Base-by-base conservation (phyloP, 345 rosid genomes). In the Mangifera indica region DNA sequence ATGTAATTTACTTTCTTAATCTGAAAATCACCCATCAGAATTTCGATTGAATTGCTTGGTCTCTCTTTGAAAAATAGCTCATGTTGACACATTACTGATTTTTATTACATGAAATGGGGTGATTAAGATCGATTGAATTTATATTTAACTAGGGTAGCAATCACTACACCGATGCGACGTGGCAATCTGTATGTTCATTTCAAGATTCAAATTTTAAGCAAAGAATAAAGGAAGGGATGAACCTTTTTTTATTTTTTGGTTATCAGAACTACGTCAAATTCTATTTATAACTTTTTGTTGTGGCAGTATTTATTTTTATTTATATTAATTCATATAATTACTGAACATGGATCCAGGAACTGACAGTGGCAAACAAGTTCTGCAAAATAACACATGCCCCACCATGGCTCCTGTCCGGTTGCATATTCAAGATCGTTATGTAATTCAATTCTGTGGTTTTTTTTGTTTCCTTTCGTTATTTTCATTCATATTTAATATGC, bases 381-480 rank as follows among this genome's bases (percentile, higher is more conserved):
- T 13, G 72, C 53, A 51, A 55, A 70, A 72, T 69, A 72, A 77
- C 60, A 59, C 63, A 8, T 67, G 72, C 54, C 70, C 5, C 61
- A 72, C 72, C 63, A 83, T 87, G 89, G 65, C 78, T 56, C 37
- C 82, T 10, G 92, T 87, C 51, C 77, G 81, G 17, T 72, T 90
- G 80, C 80, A 84, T 81, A 76, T 87, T 68, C 81, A 75, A 55
- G 92, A 87, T 66, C 83, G 66, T 60, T 80, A 86, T 85, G 92
- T 90, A 85, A 80, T 70, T 59, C 51, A 46, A 37, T 37, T 51
- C 60, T 12, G 32, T 48, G 32, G 24, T 17, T 32, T 55, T 74
- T 61, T 58, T 17, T 73, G 17, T 32, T 73, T 37, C 42, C 42
- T 7, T 52, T 66, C 51, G 69, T 26, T 17, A 0, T 32, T 26